phyloP scores from a whole-genome alignment of 2,329 filamentous ascomycete species.

The Cladosporium sp. region DNA sequence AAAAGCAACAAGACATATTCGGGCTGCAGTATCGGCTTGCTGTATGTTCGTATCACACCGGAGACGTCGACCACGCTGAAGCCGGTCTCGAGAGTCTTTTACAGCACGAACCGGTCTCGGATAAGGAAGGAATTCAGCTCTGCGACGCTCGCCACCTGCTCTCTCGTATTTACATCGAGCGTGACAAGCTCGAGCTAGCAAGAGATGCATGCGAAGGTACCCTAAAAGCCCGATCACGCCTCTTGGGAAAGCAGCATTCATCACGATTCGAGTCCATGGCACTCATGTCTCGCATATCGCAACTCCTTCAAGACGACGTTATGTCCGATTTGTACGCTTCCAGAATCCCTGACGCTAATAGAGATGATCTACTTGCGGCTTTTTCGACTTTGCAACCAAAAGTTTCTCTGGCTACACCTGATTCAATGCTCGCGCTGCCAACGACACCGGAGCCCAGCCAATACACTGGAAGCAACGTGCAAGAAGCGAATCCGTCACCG shows the following conservation, averaged over 20 bases:
- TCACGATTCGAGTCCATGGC: conserved; percentile 34
- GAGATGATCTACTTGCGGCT: conserved; percentile 10
- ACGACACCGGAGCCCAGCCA: background rate
- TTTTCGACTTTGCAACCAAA: background rate
- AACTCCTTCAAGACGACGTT: conserved; percentile 23
- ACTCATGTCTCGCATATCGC: conserved; percentile 35
- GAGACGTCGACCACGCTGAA: conserved; percentile 30
- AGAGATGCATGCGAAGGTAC: conserved; percentile 32
- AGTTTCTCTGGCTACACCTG: background rate
- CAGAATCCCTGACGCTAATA: conserved; percentile 24
- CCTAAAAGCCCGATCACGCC: conserved; percentile 31
- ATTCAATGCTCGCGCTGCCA: background rate
- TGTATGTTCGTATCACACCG: conserved; percentile 33
- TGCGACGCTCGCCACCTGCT: conserved; percentile 34
- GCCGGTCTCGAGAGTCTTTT: conserved; percentile 30
- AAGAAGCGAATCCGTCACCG: background rate
- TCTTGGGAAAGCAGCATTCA: conserved; percentile 34
- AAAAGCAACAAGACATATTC: conserved; percentile 32
- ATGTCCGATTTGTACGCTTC: conserved; percentile 22
- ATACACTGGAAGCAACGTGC: background rate
- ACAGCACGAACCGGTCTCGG: conserved; percentile 26
- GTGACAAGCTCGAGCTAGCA: conserved; percentile 31
- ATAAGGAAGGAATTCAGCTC: conserved; percentile 27
- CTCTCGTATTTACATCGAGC: conserved; percentile 32
- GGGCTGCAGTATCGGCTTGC: conserved; percentile 34